These are phyloP conservation scores for Wickerhamiella allomyrinae DNA, from an alignment of 805 yeast genomes.

Conservation along the genomic window DNA sequence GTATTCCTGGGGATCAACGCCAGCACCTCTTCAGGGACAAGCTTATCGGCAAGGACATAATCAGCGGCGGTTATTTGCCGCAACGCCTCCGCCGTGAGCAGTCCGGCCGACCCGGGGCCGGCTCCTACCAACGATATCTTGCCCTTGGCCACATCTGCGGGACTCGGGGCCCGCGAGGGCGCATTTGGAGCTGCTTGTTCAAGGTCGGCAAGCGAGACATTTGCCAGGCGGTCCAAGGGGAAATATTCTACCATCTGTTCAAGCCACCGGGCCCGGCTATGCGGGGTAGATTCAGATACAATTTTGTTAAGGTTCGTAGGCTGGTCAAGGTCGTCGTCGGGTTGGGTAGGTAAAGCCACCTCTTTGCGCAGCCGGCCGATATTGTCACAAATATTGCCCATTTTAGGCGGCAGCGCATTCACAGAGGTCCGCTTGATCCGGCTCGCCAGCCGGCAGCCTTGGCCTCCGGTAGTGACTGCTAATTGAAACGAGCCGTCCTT, in stretches of 20 bases:
- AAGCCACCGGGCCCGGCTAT: conserved; percentile 57
- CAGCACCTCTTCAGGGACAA: conserved; percentile 79
- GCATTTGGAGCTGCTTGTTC: conserved; percentile 21
- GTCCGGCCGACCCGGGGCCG: conserved; percentile 81
- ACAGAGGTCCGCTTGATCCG: conserved; percentile 62
- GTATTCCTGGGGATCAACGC: conserved; percentile 68
- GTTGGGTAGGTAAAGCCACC: conserved; percentile 31
- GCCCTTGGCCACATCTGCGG: conserved; percentile 28
- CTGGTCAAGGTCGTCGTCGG: conserved; percentile 54
- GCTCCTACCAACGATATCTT: conserved; percentile 75
- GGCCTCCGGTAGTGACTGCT: conserved; percentile 75
- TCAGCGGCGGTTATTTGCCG: conserved; percentile 73
- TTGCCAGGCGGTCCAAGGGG: conserved; percentile 54
- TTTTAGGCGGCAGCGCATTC: conserved; percentile 45
- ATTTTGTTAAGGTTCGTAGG: conserved; percentile 44
- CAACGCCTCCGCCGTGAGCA: conserved; percentile 74
- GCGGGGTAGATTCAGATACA: conserved; percentile 38
- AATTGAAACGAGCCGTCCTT: conserved; percentile 61
- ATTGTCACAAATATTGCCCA: conserved; percentile 52
- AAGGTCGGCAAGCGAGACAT: conserved; percentile 45
- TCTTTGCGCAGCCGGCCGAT: conserved; percentile 51
- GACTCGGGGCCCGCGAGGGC: conserved; percentile 1
- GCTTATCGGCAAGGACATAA: conserved; percentile 72
- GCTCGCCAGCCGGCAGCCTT: conserved; percentile 77
- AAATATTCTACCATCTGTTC: conserved; percentile 83